Conservation (phyloP, 371 early-diverging fungal genomes). For the Apophysomyces variabilis region DNA sequence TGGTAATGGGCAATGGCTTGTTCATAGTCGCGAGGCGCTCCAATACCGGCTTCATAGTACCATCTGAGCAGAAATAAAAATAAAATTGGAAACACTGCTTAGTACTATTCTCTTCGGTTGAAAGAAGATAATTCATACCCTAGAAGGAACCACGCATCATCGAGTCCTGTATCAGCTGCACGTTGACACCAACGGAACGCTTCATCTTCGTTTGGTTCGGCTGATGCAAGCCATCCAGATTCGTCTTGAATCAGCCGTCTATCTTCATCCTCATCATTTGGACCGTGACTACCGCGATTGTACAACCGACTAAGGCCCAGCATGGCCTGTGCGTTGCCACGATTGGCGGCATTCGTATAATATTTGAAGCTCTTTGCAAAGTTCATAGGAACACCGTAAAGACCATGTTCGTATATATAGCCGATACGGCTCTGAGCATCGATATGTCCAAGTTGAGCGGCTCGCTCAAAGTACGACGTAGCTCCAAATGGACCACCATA, state of each 20-base stretch:
- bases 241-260: conserved; percentile 30
- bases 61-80: conserved; percentile 28
- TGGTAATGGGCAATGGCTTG: conserved; percentile 36
- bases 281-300: conserved; percentile 28
- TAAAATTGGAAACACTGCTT: background rate
- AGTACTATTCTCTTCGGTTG: too few relatives aligned
- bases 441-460: conserved; percentile 28
- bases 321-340: conserved; percentile 28
- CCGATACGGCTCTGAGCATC: conserved; percentile 27
- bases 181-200: conserved; percentile 51
- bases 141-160: conserved; percentile 44
- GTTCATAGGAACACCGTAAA: conserved; percentile 24
- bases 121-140: conserved; percentile 32
- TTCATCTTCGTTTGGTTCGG: conserved; percentile 48
- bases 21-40: conserved; percentile 36
- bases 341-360: conserved; percentile 25
- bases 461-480: conserved; percentile 22
- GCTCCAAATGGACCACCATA: conserved; percentile 23
- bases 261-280: conserved; percentile 21
- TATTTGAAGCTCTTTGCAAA: conserved; percentile 24
- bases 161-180: conserved; percentile 42
- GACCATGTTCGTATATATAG: conserved; percentile 32
- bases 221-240: conserved; percentile 39
- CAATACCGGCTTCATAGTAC: conserved; percentile 55
- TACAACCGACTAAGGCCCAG: conserved; percentile 34